Conservation (phyloP, 208 protist species). For the Ichthyophonus hoferi region DNA sequence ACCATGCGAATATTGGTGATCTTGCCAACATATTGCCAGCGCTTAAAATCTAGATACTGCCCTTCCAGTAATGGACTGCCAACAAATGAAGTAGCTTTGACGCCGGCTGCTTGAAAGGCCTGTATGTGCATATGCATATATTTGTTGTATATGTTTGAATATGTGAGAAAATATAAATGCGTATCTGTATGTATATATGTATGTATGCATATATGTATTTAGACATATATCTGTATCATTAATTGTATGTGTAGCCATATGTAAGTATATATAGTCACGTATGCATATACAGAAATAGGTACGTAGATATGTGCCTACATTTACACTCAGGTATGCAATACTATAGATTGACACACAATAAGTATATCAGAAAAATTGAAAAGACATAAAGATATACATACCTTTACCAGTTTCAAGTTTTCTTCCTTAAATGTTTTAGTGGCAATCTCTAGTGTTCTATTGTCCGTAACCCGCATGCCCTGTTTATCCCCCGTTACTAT, state of each 20-base stretch:
- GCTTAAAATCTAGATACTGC: slow-evolving; percentile 30
- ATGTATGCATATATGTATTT: slow-evolving; percentile 14
- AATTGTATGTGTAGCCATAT: background rate
- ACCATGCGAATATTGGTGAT: slow-evolving; percentile 42
- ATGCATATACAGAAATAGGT: background rate
- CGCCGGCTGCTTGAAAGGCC: slow-evolving; percentile 34
- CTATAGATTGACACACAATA: background rate
- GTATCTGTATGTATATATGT: slow-evolving; percentile 29
- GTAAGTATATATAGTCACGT: background rate
- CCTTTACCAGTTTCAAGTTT: slow-evolving; percentile 51
- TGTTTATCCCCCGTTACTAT: too few relatives aligned
- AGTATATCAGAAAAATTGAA: background rate
- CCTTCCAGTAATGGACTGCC: slow-evolving; percentile 1
- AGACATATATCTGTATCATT: background rate
- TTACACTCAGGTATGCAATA: too few relatives aligned
- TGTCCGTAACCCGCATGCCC: slow-evolving; percentile 45
- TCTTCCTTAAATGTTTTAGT: slow-evolving; percentile 44
- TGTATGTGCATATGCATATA: slow-evolving; percentile 1
- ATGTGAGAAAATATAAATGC: background rate
- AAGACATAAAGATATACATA: slow-evolving; percentile 15
- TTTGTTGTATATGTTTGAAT: background rate
- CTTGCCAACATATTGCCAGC: slow-evolving; percentile 52
- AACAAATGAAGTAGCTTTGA: background rate
- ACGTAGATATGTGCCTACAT: background rate
- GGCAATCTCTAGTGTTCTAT: slow-evolving; percentile 46